Conservation (phyloP, 768 basidiomycete genomes). For the Agaricus blazei region DNA sequence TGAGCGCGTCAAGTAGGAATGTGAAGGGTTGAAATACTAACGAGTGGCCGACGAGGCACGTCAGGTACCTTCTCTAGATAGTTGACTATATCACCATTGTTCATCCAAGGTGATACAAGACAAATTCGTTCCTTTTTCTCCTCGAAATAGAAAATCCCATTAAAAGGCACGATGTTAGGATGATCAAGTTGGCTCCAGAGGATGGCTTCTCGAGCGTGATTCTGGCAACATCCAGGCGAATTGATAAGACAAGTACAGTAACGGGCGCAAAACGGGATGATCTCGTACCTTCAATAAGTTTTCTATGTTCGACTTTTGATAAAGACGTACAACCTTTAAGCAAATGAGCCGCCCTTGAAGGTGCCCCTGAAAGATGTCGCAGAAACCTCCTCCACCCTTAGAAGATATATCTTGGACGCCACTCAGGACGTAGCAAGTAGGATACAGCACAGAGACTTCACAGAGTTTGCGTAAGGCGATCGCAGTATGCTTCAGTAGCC, state of each 20-base stretch:
- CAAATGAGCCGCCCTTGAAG: conserved; percentile 15
- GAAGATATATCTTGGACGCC: conserved; percentile 11
- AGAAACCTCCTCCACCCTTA: conserved; percentile 18
- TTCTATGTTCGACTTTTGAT: conserved; percentile 8
- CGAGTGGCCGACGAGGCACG: background rate
- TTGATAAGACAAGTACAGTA: background rate
- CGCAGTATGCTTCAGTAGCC: conserved; percentile 9
- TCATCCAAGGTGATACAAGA: conserved; percentile 14
- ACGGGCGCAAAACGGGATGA: conserved; percentile 14
- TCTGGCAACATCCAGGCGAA: background rate
- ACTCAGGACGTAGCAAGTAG: conserved; percentile 19
- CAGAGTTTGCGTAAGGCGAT: conserved; percentile 13
- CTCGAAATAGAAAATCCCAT: conserved; percentile 1
- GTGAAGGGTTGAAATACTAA: background rate
- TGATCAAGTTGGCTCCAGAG: conserved; percentile 3
- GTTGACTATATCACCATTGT: conserved; percentile 6
- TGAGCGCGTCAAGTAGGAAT: background rate
- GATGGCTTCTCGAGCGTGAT: conserved; percentile 4
- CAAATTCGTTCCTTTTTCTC: background rate
- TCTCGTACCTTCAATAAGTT: conserved; percentile 16
- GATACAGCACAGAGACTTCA: conserved; percentile 20
- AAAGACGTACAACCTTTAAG: conserved; percentile 19
- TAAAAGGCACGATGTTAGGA: conserved; percentile 6
- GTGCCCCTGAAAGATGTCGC: conserved; percentile 22
- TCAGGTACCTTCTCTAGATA: conserved; percentile 4